phyloP scores from a whole-genome alignment of 768 basidiomycete species.

The Suillus plorans region DNA sequence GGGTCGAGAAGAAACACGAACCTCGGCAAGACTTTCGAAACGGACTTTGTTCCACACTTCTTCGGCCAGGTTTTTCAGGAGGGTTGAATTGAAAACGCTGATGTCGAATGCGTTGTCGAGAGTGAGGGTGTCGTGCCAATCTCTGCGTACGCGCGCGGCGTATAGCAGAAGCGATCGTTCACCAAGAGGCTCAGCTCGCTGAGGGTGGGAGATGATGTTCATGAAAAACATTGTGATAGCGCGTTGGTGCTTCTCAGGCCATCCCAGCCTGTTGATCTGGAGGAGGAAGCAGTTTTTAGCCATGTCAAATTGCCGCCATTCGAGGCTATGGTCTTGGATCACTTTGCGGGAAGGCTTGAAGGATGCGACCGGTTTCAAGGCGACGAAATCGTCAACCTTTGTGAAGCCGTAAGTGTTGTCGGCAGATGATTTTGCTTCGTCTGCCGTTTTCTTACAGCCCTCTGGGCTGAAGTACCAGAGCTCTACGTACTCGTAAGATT shows the following conservation, averaged over 20 bases:
- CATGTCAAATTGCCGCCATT: conserved; percentile 17
- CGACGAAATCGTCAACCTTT: conserved; percentile 6
- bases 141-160: no score
- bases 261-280: neutral
- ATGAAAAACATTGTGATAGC: neutral
- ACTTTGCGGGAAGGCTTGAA: conserved; percentile 18
- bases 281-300: conserved; percentile 14
- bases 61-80: no score
- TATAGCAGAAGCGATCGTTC: no score
- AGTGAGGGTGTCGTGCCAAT: no score
- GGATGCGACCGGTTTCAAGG: conserved; percentile 10
- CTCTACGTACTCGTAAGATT: neutral
- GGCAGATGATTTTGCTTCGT: neutral
- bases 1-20: no score
- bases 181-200: no score
- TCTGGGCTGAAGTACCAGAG: conserved; percentile 15
- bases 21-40: no score
- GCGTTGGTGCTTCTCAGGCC: neutral
- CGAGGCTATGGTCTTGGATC: conserved; percentile 15
- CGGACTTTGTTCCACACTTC: no score
- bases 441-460: neutral
- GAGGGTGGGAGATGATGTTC: neutral
- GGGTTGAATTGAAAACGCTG: no score
- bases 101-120: no score
- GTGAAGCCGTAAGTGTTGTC: conserved; percentile 16